These are phyloP conservation scores for Scleroderma citrinum DNA, from an alignment of 768 basidiomycete species.

Conservation along the genomic window DNA sequence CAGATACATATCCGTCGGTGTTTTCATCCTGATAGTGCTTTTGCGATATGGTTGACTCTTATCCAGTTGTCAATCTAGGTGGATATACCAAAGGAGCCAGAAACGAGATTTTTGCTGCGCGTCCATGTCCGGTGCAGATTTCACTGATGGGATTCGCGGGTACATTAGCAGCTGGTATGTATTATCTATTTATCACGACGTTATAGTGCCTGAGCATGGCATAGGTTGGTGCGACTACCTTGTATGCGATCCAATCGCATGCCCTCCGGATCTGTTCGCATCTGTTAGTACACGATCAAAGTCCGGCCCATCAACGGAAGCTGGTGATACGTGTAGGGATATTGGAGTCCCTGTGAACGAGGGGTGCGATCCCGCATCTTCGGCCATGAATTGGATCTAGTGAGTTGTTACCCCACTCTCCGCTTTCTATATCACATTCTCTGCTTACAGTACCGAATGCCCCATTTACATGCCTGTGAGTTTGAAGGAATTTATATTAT, in stretches of 20 bases:
- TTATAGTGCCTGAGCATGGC: neutral
- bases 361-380: conserved; percentile 36
- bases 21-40: neutral
- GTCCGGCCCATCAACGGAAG: conserved; percentile 1
- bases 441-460: conserved; percentile 33
- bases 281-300: conserved; percentile 24
- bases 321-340: conserved; percentile 8
- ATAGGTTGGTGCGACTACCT: conserved; percentile 46
- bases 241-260: conserved; percentile 38
- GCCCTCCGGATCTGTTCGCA: conserved; percentile 35
- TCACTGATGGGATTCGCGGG: conserved; percentile 49
- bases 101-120: conserved; percentile 47
- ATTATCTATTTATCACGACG: neutral
- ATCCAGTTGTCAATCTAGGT: conserved; percentile 38
- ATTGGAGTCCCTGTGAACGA: conserved; percentile 32
- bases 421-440: neutral
- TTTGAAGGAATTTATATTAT: neutral
- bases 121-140: conserved; percentile 44
- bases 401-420: conserved; percentile 19
- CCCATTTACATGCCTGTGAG: conserved; percentile 43
- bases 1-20: conserved; percentile 42
- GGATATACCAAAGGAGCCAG: conserved; percentile 49
- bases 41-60: neutral
- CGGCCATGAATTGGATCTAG: conserved; percentile 38
- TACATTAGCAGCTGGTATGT: conserved; percentile 35